Percentiles rank a stretch among this genome's conserved stretches.
These are phyloP conservation scores for Phytopythium aichiense DNA, from an alignment of 352 stramenopile species.

Conservation along the genomic window DNA sequence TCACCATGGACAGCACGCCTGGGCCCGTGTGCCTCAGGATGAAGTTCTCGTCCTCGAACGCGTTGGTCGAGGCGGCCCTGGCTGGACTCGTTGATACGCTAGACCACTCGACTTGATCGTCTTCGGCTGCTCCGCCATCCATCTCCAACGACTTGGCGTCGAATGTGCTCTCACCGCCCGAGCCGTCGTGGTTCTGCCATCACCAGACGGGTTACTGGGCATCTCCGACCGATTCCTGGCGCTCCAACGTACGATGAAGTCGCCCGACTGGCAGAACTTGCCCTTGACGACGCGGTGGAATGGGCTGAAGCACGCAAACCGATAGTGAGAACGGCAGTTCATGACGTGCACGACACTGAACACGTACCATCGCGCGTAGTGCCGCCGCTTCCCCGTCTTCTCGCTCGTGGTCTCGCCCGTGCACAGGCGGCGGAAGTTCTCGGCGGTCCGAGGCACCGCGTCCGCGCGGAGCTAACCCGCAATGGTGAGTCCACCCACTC, in stretches of 20 bases:
- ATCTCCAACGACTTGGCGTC: slow-evolving; percentile 8
- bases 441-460: slow-evolving; percentile 91
- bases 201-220: slow-evolving; percentile 6
- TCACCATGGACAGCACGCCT: slow-evolving; percentile 93
- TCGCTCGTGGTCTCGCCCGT: slow-evolving; percentile 86
- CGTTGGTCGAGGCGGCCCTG: neutral
- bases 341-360: slow-evolving; percentile 8
- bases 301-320: slow-evolving; percentile 22
- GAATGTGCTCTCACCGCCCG: slow-evolving; percentile 88
- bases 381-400: slow-evolving; percentile 49
- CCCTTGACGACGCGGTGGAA: slow-evolving; percentile 92
- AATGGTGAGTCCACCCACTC: neutral
- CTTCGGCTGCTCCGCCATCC: slow-evolving; percentile 6
- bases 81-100: too few species aligned
- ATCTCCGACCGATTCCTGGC: neutral
- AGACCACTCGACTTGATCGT: neutral
- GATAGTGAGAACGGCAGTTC: neutral
- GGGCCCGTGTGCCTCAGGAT: slow-evolving; percentile 81
- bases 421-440: slow-evolving; percentile 96
- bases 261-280: slow-evolving; percentile 90
- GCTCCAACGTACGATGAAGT: slow-evolving; percentile 65
- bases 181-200: slow-evolving; percentile 74
- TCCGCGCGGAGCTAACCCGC: slow-evolving; percentile 87
- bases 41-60: slow-evolving; percentile 96
- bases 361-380: slow-evolving; percentile 45